Base-by-base conservation (phyloP, 148 eudicot genomes). In the Spergularia bocconei region DNA sequence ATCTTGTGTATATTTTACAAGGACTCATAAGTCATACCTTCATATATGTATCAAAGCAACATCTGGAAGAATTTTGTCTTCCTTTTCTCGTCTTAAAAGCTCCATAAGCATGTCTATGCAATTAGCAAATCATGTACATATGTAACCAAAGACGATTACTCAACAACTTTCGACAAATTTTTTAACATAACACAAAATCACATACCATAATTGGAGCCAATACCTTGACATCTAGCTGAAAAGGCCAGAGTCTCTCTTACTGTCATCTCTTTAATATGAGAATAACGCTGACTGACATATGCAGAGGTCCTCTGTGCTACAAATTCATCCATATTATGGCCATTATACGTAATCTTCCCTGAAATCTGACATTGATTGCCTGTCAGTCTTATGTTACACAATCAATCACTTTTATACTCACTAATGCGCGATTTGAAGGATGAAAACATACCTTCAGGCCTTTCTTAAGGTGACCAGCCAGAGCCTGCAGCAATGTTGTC, bases 401-500 rank as follows among this genome's bases (percentile, higher is more conserved):
- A 11, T 60, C 59, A 55, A 55, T 55, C 36, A 29, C 36, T 29
- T 29, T 29, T 16, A 55, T 5, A 20, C 19, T 55, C 64, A 60
- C 3, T 23, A 21, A 13, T 21, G 38, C 38, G 16, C 7, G 4
- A 23, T 23, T 60, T 60, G 5, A 25, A 63, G 0, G 9, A 4
- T 38, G 44, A 15, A 33, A 63, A 8, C n/a, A 5, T 12, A 77
- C 91, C 82, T 86, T 74, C 1, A 90, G 64, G 74, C 79, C 84
- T 3, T 73, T 52, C 21, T 63, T 79, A 15, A 90, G 87, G 74
- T 81, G 85, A 58, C 94, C 94, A 7, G 94, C 90, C 84, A 90
- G 81, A 53, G 90, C 91, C 57, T 78, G 73, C 63, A 90, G 81
- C 74, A 90, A 77, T 7, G 94, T 85, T 8, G 94, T 90, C 76